phyloP scores from a whole-genome alignment of 108 stramenopile species.

The Skeletonema tropicum region DNA sequence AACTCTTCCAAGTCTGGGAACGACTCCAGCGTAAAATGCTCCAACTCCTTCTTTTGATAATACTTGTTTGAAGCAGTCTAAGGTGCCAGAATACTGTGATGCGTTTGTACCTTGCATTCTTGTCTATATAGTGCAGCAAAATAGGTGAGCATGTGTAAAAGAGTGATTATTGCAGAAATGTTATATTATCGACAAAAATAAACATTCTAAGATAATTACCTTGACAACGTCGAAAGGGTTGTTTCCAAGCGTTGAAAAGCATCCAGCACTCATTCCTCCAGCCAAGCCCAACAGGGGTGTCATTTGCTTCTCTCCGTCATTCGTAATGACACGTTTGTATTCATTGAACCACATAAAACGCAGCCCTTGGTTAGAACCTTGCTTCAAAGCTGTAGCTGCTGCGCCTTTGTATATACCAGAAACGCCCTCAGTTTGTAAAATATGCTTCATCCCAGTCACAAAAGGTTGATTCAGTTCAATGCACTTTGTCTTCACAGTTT shows the following conservation, averaged over 20 bases:
- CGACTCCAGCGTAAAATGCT: slow-evolving; percentile 93
- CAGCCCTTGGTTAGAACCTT: slow-evolving; percentile 96
- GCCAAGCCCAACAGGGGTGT: slow-evolving; percentile 85
- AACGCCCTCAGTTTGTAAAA: slow-evolving; percentile 89
- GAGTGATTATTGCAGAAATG: background rate
- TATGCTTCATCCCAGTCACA: slow-evolving; percentile 78
- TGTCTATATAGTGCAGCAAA: slow-evolving; percentile 53
- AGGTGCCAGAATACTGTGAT: slow-evolving; percentile 78
- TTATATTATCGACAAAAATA: background rate
- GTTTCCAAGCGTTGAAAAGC: slow-evolving; percentile 95
- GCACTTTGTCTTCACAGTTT: slow-evolving; percentile 97
- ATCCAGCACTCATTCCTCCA: slow-evolving; percentile 97
- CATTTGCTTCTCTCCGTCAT: slow-evolving; percentile 75
- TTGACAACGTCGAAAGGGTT: slow-evolving; percentile 99
- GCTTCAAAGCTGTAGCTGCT: slow-evolving; percentile 94
- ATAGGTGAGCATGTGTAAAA: background rate
- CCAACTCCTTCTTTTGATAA: slow-evolving; percentile 84
- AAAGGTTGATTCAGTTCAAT: slow-evolving; percentile 93
- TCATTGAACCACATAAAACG: slow-evolving; percentile 99
- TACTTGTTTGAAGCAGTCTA: slow-evolving; percentile 94
- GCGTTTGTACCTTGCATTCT: slow-evolving; percentile 96
- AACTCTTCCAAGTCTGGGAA: slow-evolving; percentile 93
- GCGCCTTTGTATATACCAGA: slow-evolving; percentile 95
- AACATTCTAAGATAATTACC: slow-evolving; percentile 23
- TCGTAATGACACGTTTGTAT: slow-evolving; percentile 87